These are phyloP conservation scores for Dactylellina drechsleri DNA, from an alignment of 2,329 filamentous ascomycete species.

Conservation along the genomic window DNA sequence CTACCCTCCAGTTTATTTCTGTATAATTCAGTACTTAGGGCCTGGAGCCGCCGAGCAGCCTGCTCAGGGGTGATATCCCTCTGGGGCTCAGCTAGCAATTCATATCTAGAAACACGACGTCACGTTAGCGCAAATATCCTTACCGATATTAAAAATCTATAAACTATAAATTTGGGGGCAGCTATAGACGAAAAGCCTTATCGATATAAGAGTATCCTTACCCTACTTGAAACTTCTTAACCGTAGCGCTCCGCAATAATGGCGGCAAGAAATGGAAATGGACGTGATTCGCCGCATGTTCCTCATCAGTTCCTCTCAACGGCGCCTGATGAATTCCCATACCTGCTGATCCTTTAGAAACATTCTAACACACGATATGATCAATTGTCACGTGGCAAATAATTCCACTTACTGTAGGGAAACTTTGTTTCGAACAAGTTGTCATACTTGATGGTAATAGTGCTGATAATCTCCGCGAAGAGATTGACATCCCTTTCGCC, in stretches of 20 bases:
- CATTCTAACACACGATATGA: not conserved
- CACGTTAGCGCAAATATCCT: not conserved
- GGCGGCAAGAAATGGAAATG: slow-evolving; percentile 99
- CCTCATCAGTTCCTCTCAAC: slow-evolving; percentile 80
- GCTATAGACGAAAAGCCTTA: slow-evolving; percentile 13
- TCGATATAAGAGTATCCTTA: slow-evolving; percentile 59
- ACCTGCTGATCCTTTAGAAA: slow-evolving; percentile 63
- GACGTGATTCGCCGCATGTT: slow-evolving; percentile 83
- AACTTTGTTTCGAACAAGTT: slow-evolving; percentile 97
- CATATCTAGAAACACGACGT: slow-evolving; percentile 69
- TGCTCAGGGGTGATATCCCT: slow-evolving; percentile 98
- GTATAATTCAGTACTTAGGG: slow-evolving; percentile 81
- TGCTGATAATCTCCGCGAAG: slow-evolving; percentile 84
- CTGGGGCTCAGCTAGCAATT: slow-evolving; percentile 97
- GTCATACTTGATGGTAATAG: slow-evolving; percentile 90
- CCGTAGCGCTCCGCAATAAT: slow-evolving; percentile 87
- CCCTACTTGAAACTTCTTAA: slow-evolving; percentile 94
- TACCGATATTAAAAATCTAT: not conserved
- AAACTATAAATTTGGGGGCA: not conserved
- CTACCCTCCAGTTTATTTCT: slow-evolving; percentile 69
- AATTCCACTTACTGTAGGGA: slow-evolving; percentile 77
- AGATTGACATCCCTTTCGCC: slow-evolving; percentile 74
- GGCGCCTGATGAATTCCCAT: slow-evolving; percentile 97
- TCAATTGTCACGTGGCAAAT: slow-evolving; percentile 41
- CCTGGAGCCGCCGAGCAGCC: slow-evolving; percentile 79